These are phyloP conservation scores for Chaetomiaceae sp. DNA, from an alignment of 2,329 filamentous ascomycete genomes.

Conservation along the genomic window DNA sequence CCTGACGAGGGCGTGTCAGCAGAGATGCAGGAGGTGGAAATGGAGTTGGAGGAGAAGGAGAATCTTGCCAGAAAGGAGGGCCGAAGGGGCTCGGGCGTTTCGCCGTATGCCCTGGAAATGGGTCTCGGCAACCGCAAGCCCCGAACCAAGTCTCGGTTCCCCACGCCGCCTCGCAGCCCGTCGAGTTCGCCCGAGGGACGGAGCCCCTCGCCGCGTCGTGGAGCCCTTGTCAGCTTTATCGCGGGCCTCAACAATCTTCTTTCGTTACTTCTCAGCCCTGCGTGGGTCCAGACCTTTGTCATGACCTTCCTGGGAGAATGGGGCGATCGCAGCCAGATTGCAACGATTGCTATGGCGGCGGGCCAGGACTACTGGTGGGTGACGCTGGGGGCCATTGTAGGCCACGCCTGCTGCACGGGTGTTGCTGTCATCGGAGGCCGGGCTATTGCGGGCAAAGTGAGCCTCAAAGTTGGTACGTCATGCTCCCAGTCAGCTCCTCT, in stretches of 20 bases:
- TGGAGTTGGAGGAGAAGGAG: conserved; percentile 91
- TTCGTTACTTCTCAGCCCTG: conserved; percentile 83
- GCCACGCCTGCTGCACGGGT: conserved; percentile 85
- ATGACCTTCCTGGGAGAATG: conserved; percentile 99
- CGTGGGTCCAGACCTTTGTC: conserved; percentile 97
- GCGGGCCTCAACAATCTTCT: conserved; percentile 79
- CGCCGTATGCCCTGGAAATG: conserved; percentile 75
- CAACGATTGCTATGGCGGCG: conserved; percentile 97
- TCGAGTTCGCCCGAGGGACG: conserved; percentile 66
- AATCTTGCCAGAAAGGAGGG: conserved; percentile 64
- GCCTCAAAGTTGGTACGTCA: conserved; percentile 87
- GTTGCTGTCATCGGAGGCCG: conserved; percentile 87
- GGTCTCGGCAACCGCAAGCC: conserved; percentile 67
- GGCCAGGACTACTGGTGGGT: conserved; percentile 99
- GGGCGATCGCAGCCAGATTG: conserved; percentile 96
- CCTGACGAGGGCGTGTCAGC: conserved; percentile 88
- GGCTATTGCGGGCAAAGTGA: conserved; percentile 89
- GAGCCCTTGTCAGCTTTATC: conserved; percentile 39
- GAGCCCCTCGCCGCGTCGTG: conserved; percentile 48
- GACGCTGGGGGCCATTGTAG: conserved; percentile 77
- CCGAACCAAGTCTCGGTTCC: conserved; percentile 68
- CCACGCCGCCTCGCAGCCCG: conserved; percentile 74
- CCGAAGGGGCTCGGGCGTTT: conserved; percentile 63
- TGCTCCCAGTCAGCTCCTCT: neutral
- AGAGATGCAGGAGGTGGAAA: conserved; percentile 96